A percentile compares a stretch with the other conserved stretches of the same genome.
Evolutionary conservation across 1,139 yeast genomes (phyloP).

Genomic region (Yamadazyma sp.): DNA sequence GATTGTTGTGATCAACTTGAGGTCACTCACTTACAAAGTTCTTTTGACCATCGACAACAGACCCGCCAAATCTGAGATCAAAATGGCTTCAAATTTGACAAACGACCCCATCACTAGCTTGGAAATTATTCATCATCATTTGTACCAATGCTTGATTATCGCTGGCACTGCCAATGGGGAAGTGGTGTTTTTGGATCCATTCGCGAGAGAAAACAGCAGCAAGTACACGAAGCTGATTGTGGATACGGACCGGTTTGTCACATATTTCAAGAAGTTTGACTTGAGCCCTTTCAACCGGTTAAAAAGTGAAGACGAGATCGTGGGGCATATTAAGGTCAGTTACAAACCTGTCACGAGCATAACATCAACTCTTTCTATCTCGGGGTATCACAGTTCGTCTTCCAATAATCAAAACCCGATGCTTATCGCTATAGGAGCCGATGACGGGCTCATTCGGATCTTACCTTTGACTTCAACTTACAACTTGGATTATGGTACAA

Average conservation of each 20-base stretch:
- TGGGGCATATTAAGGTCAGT: slow-evolving; percentile 64
- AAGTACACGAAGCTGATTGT: slow-evolving; percentile 29
- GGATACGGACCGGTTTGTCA: slow-evolving; percentile 34
- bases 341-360: slow-evolving; percentile 51
- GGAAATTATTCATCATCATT: slow-evolving; percentile 31
- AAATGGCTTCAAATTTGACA: slow-evolving; percentile 14
- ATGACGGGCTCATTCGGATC: slow-evolving; percentile 65
- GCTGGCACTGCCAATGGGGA: slow-evolving; percentile 47
- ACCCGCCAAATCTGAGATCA: slow-evolving; percentile 3
- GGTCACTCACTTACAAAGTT: slow-evolving; percentile 26
- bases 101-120: slow-evolving; percentile 32
- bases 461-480: slow-evolving; percentile 45
- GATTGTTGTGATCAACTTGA: slow-evolving; percentile 29
- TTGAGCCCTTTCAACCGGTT: slow-evolving; percentile 27
- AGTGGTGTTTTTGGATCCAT: slow-evolving; percentile 36
- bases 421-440: slow-evolving; percentile 54
- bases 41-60: slow-evolving; percentile 24
- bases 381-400: not conserved
- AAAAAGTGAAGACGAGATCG: slow-evolving; percentile 13
- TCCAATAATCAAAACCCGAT: slow-evolving; percentile 44
- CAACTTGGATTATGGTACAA: slow-evolving; percentile 24
- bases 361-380: slow-evolving; percentile 24
- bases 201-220: slow-evolving; percentile 11
- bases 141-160: slow-evolving; percentile 31
- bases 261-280: slow-evolving; percentile 42